Conservation (phyloP, 768 basidiomycete genomes). For the Sporobolomyces phaffii region DNA sequence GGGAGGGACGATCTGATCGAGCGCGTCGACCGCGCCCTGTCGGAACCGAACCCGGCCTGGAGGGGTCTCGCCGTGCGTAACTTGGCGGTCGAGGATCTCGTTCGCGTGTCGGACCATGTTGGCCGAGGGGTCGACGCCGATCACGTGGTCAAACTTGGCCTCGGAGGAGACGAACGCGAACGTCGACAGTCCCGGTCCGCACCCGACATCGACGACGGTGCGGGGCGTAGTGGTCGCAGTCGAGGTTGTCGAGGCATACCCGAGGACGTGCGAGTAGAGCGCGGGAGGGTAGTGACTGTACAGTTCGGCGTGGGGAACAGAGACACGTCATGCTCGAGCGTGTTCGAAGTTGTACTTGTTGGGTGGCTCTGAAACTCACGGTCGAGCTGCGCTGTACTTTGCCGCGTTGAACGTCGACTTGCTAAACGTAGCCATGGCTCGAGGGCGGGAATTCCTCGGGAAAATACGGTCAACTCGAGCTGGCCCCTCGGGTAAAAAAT, state of each 20-base stretch:
- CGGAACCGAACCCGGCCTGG: constrained; percentile 29
- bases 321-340: no score
- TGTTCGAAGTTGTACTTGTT: no score
- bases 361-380: no score
- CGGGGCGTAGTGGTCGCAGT: background rate
- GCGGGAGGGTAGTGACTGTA: constrained; percentile 39
- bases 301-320: no score
- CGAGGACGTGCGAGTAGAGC: constrained; percentile 19
- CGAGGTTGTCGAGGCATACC: background rate
- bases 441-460: background rate
- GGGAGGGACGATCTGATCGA: constrained; percentile 57
- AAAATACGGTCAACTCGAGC: no score
- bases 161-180: constrained; percentile 49
- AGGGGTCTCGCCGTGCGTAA: constrained; percentile 45
- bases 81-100: constrained; percentile 15
- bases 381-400: constrained; percentile 63
- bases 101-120: constrained; percentile 60
- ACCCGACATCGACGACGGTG: constrained; percentile 26
- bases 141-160: constrained; percentile 56
- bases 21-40: constrained; percentile 47
- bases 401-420: constrained; percentile 64
- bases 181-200: constrained; percentile 49
- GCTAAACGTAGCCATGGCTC: constrained; percentile 66
- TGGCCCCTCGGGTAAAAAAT: no score
- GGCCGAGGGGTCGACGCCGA: constrained; percentile 68